phyloP scores from a whole-genome alignment of 768 basidiomycete species.

The Rhodotorula paludigena region DNA sequence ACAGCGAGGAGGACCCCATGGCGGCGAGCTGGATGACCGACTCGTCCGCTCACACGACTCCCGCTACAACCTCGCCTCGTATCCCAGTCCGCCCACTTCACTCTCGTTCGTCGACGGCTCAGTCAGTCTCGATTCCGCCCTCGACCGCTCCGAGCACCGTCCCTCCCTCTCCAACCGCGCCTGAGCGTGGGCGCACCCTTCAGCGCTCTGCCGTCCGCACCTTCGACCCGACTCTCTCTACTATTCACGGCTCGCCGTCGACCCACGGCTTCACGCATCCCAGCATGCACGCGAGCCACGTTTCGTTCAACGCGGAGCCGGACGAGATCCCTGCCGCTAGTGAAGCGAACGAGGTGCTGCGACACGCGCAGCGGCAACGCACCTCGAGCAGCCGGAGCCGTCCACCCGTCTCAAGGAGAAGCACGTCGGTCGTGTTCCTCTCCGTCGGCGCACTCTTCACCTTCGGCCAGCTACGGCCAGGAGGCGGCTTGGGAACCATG shows the following conservation, averaged over 20 bases:
- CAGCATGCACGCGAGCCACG: background rate
- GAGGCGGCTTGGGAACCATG: background rate
- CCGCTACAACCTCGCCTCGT: background rate
- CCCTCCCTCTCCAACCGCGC: constrained; percentile 23
- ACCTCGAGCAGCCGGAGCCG: constrained; percentile 33
- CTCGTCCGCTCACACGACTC: background rate
- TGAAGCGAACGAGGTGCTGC: background rate
- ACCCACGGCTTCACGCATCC: background rate
- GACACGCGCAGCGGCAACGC: background rate
- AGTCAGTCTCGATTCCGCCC: background rate
- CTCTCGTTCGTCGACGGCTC: background rate
- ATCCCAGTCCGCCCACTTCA: background rate
- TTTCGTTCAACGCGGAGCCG: constrained; percentile 15
- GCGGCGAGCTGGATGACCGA: constrained; percentile 29
- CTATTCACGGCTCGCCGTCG: constrained; percentile 30
- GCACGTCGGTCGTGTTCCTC: constrained; percentile 42
- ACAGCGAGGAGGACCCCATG: constrained; percentile 10
- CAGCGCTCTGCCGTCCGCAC: background rate
- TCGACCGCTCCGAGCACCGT: background rate
- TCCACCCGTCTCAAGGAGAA: constrained; percentile 42
- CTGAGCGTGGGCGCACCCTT: constrained; percentile 33
- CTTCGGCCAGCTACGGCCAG: constrained; percentile 33
- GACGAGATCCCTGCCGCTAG: background rate
- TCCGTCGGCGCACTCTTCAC: constrained; percentile 33
- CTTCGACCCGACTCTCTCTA: constrained; percentile 23